Percentiles rank a stretch among this genome's conserved stretches.
Evolutionary conservation across 306 rosid genomes (phyloP).

Genomic region (Quercus parvula): DNA sequence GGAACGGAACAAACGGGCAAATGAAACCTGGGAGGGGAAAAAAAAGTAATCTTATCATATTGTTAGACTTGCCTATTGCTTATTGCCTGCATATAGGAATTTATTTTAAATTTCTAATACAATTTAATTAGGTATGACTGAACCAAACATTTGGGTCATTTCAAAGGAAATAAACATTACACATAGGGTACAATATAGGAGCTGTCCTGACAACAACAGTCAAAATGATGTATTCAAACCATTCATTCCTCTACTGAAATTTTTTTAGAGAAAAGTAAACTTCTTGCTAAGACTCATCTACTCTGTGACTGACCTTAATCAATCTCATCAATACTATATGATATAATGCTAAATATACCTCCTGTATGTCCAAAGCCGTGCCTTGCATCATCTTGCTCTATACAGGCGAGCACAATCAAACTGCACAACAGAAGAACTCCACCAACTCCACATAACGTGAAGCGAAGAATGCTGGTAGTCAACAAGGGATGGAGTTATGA

Average conservation of each 20-base stretch:
- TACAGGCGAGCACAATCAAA: constrained; percentile 44
- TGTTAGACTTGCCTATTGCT: constrained; percentile 4
- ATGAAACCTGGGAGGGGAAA: constrained; percentile 46
- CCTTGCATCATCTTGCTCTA: constrained; percentile 58
- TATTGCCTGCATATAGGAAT: not conserved
- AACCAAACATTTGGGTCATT: not conserved
- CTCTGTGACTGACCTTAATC: not conserved
- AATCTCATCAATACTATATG: not conserved
- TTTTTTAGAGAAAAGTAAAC: not conserved
- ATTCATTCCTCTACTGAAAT: not conserved
- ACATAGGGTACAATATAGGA: not conserved
- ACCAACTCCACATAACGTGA: constrained; percentile 45
- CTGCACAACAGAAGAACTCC: constrained; percentile 42
- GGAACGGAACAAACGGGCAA: constrained; percentile 70
- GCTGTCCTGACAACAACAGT: not conserved
- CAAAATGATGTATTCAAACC: not conserved
- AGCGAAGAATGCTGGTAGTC: constrained; percentile 46
- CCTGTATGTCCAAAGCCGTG: constrained; percentile 66
- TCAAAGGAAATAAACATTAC: not conserved
- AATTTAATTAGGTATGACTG: not conserved
- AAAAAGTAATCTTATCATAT: not conserved
- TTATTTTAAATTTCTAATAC: not conserved
- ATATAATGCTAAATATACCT: constrained; percentile 39
- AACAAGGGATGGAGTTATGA: constrained; percentile 1
- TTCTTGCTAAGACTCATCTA: not conserved